Conservation (phyloP, 768 basidiomycete species). For the Tricholoma sp. region DNA sequence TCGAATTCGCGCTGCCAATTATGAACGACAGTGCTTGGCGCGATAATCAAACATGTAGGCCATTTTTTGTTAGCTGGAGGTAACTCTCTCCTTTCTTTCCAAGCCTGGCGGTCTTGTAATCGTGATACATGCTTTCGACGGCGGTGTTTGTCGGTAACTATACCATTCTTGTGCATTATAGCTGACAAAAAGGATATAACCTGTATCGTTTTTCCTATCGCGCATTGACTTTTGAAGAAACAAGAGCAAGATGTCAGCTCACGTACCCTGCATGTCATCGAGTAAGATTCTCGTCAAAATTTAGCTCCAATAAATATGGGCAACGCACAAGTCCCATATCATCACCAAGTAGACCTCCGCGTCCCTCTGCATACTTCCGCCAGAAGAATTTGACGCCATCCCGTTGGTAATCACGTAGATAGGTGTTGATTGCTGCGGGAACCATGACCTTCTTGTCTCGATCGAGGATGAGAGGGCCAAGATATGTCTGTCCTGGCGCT, state of each 20-base stretch:
- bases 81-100: conserved; percentile 46
- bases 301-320: not conserved
- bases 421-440: conserved; percentile 73
- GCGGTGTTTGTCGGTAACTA: conserved; percentile 57
- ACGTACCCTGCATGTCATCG: conserved; percentile 1
- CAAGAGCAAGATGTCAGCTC: conserved; percentile 7
- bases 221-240: not conserved
- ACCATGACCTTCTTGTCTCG: conserved; percentile 41
- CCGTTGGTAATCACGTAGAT: conserved; percentile 87
- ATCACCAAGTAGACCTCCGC: conserved; percentile 86
- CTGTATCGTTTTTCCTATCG: conserved; percentile 88
- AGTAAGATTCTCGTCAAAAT: not conserved
- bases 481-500: conserved; percentile 32
- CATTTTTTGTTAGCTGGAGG: conserved; percentile 70
- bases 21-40: conserved; percentile 74
- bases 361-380: conserved; percentile 56
- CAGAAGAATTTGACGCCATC: conserved; percentile 84
- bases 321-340: conserved; percentile 82
- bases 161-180: conserved; percentile 81
- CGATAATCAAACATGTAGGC: conserved; percentile 86
- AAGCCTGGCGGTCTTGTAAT: conserved; percentile 55
- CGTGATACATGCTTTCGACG: conserved; percentile 61
- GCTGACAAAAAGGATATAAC: conserved; percentile 86
- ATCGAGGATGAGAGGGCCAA: conserved; percentile 50
- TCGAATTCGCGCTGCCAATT: conserved; percentile 92